These are phyloP conservation scores for Colletotrichum falcatum DNA, from an alignment of 2,329 filamentous ascomycete species.

Conservation along the genomic window DNA sequence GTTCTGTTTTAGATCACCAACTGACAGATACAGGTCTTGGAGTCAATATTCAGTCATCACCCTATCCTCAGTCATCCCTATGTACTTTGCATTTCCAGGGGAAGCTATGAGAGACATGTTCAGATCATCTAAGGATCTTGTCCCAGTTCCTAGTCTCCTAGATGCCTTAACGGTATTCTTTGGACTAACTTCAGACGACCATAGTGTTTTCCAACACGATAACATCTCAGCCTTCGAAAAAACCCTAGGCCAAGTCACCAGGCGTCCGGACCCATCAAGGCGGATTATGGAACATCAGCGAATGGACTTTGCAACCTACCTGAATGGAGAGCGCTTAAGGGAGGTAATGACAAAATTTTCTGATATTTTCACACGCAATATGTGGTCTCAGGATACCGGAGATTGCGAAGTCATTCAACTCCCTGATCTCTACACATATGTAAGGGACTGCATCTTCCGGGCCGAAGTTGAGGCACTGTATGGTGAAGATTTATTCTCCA, in stretches of 20 bases:
- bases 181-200: constrained; percentile 10
- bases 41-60: too few species aligned
- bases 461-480: constrained; percentile 35
- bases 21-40: too few species aligned
- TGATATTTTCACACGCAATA: too few species aligned
- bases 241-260: too few species aligned
- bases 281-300: constrained; percentile 38
- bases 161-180: constrained; percentile 34
- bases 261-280: constrained; percentile 22
- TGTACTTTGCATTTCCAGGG: too few species aligned
- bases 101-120: too few species aligned
- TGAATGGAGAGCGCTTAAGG: too few species aligned
- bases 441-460: constrained; percentile 14
- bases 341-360: too few species aligned
- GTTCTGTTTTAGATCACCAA: too few species aligned
- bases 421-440: constrained; percentile 23
- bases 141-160: constrained; percentile 20
- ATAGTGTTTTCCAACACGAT: constrained; percentile 23
- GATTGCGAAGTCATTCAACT: neutral
- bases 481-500: constrained; percentile 8
- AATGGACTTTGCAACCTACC: constrained; percentile 16
- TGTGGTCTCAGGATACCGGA: too few species aligned
- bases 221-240: constrained; percentile 26
- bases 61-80: too few species aligned
- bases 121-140: constrained; percentile 1